Conservation (phyloP, 352 stramenopile species). For the Aphanomyces astaci region DNA sequence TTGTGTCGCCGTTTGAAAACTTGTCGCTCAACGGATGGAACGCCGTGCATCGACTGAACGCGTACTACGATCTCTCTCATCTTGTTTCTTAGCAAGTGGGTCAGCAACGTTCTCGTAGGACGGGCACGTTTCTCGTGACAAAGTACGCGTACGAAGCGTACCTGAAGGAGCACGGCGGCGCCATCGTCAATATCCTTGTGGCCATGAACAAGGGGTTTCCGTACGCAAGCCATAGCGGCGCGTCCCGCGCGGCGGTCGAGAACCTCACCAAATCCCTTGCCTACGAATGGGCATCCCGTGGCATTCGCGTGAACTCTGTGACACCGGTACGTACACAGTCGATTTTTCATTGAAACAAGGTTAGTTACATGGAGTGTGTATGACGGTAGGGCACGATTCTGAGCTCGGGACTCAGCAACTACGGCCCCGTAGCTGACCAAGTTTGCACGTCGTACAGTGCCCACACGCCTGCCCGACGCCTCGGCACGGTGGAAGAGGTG, state of each 20-base stretch:
- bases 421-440: constrained; percentile 74
- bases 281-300: constrained; percentile 88
- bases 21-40: constrained; percentile 87
- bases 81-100: not conserved
- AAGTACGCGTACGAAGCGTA: constrained; percentile 88
- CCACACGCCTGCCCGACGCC: constrained; percentile 80
- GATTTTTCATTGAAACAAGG: too few species aligned
- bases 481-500: constrained; percentile 88
- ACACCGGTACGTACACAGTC: constrained; percentile 48
- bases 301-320: constrained; percentile 92
- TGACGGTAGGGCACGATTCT: constrained; percentile 56
- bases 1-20: constrained; percentile 80
- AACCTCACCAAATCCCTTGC: constrained; percentile 92
- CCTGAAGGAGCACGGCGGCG: constrained; percentile 89
- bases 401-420: constrained; percentile 81
- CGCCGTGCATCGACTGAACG: constrained; percentile 88
- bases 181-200: constrained; percentile 94
- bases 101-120: constrained; percentile 30
- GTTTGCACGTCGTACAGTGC: constrained; percentile 77
- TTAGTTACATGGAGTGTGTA: too few species aligned
- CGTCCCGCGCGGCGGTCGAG: constrained; percentile 86
- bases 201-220: constrained; percentile 92
- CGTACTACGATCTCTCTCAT: constrained; percentile 32
- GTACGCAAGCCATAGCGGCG: constrained; percentile 85
- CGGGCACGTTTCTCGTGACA: constrained; percentile 88